These are phyloP conservation scores for Betula pendula DNA, from an alignment of 306 rosid species.

Conservation along the genomic window DNA sequence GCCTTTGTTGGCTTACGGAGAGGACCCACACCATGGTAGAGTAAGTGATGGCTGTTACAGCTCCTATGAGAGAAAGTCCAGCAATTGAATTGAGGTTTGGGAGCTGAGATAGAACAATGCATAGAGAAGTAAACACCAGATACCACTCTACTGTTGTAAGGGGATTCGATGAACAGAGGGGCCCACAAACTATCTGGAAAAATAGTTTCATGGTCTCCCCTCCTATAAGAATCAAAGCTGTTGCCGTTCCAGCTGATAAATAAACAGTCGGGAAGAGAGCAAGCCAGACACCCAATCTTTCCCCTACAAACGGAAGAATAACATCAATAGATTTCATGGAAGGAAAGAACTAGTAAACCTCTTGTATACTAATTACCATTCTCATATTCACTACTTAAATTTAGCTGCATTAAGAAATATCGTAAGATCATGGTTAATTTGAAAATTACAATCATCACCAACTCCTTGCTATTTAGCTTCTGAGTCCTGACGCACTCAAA, in stretches of 20 bases:
- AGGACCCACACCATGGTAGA: slow-evolving; percentile 98
- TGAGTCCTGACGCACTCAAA: too few species aligned
- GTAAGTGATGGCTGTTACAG: slow-evolving; percentile 96
- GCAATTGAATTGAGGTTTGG: slow-evolving; percentile 98
- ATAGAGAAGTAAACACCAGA: slow-evolving; percentile 88
- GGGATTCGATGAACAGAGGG: slow-evolving; percentile 84
- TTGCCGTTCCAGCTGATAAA: slow-evolving; percentile 98
- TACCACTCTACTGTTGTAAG: slow-evolving; percentile 97
- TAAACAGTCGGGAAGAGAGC: slow-evolving; percentile 94
- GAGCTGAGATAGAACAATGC: slow-evolving; percentile 94
- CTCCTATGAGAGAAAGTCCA: slow-evolving; percentile 92
- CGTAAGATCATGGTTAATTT: neutral
- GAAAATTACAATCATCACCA: neutral
- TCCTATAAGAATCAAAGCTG: slow-evolving; percentile 94
- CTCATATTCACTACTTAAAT: neutral
- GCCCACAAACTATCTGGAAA: slow-evolving; percentile 93
- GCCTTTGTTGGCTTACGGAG: slow-evolving; percentile 88
- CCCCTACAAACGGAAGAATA: slow-evolving; percentile 56
- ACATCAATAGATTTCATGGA: neutral
- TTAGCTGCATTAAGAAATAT: neutral
- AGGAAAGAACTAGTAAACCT: neutral
- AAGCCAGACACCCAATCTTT: slow-evolving; percentile 97
- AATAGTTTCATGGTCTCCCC: slow-evolving; percentile 99
- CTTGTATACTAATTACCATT: neutral
- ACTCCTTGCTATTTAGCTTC: neutral